phyloP scores from a whole-genome alignment of 768 basidiomycete species.

The Pholiota microspora region DNA sequence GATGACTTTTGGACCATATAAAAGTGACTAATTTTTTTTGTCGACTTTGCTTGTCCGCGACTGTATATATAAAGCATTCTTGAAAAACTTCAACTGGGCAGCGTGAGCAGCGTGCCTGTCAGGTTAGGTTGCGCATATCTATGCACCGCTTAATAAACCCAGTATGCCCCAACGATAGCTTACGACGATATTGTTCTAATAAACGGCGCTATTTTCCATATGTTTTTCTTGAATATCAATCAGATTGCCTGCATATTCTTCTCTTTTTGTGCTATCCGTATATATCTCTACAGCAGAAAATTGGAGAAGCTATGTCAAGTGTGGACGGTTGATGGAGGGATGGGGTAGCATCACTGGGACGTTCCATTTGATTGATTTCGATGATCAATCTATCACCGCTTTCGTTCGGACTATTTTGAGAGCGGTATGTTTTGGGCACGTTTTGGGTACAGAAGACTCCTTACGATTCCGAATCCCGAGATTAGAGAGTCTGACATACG shows the following conservation, averaged over 20 bases:
- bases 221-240: no score
- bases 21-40: no score
- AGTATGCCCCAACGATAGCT: neutral
- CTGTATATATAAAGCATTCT: neutral
- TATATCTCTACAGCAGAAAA: neutral
- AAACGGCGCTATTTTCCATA: neutral
- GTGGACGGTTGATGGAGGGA: neutral
- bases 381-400: conserved; percentile 6
- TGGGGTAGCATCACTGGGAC: no score
- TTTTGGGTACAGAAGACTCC: conserved; percentile 1
- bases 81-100: neutral
- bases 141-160: neutral
- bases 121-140: neutral
- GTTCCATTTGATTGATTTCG: conserved; percentile 4
- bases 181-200: neutral
- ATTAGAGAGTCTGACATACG: neutral
- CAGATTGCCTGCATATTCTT: no score
- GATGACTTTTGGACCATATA: no score
- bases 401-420: conserved; percentile 6
- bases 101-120: neutral
- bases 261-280: no score
- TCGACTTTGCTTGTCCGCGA: no score
- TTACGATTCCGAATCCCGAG: conserved; percentile 1
- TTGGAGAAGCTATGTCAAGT: neutral
- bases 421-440: neutral